Evolutionary conservation across 2,329 filamentous ascomycete species (phyloP), one percentile per base, ranked within the genome.

Genomic region (Septoria linicola): DNA sequence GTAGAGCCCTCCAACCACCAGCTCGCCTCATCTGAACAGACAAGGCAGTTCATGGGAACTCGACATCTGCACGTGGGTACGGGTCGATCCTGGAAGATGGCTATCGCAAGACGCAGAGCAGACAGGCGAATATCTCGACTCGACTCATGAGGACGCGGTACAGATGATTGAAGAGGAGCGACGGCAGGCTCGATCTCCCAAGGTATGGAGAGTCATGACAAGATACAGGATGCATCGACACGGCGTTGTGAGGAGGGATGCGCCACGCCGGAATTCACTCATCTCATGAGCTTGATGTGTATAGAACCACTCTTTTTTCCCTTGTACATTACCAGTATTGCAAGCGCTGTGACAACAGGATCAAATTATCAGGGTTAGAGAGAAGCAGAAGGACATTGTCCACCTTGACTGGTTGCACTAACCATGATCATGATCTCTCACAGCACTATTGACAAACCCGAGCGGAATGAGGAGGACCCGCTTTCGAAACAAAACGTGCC

Each of bases 1-100:
- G 58, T 68, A 66, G 49, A 16, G 17, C 6, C 16, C 36, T 16
- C 5, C 11, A 34, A 34, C 14, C 13, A 13, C 11, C 5, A 21
- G 17, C 10, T 20, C 20, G 17, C 17, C 16, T 6, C 17, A 19
- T 39, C 17, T 19, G 17, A 17, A n/a, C n/a, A n/a, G n/a, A n/a
- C n/a, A n/a, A n/a, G n/a, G n/a, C n/a, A n/a, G n/a, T n/a, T n/a
- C n/a, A n/a, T n/a, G n/a, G n/a, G n/a, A n/a, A n/a, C n/a, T n/a
- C n/a, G n/a, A n/a, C n/a, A 27, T 27, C 23, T 27, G 23, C 23
- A 27, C 23, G 23, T 10, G 23, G 10, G n/a, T n/a, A 27, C 5
- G 23, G 23, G 23, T 27, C 23, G 10, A n/a, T n/a, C n/a, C n/a
- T n/a, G n/a, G n/a, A n/a, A n/a, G n/a, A n/a, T n/a, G n/a, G n/a